Evolutionary conservation across 345 rosid species (phyloP), one percentile per base, ranked within the genome.

Genomic region (Aquilaria malaccensis): DNA sequence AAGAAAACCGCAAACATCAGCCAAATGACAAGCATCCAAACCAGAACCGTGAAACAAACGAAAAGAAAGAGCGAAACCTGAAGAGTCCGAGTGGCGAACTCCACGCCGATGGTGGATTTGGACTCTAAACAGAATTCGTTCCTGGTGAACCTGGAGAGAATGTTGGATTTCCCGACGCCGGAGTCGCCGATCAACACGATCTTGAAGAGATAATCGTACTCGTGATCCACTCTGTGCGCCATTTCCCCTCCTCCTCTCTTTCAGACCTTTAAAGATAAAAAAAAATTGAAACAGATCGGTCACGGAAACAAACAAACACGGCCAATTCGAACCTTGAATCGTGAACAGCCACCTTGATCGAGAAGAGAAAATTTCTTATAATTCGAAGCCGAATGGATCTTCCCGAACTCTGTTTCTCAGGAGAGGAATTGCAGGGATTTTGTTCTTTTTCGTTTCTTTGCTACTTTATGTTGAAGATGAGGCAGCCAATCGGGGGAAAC

Each of bases 181-280:
- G 93, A 80, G 70, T 86, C 93, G 45, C 93, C 93, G 47, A 86
- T 83, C 79, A 86, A 47, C 48, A 83, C 93, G 79, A 86, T 86
- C 93, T 86, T 86, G 73, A 81, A 86, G 59, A 86, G 75, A 55
- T 81, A 81, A 64, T 86, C 89, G 65, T 83, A 83, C 64, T 83
- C 93, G 51, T 80, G 83, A 83, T 83, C 85, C 45, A 76, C 80
- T 63, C 84, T 70, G 73, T 72, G 57, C 55, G 78, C 79, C 93
- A 83, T 86, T 63, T 58, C 60, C 32, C 31, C 12, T 50, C 50
- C 45, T 54, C 29, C 9, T 62, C 54, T 67, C 57, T 72, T 55
- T 33, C 55, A 69, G 61, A 72, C 72, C 75, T 75, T 60, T 63
- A 66, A 37, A 61, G 74, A 76, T 71, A 67, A 60, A 62, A 65